These are phyloP conservation scores for Pueraria montana DNA, from an alignment of 306 rosid genomes.

Conservation along the genomic window DNA sequence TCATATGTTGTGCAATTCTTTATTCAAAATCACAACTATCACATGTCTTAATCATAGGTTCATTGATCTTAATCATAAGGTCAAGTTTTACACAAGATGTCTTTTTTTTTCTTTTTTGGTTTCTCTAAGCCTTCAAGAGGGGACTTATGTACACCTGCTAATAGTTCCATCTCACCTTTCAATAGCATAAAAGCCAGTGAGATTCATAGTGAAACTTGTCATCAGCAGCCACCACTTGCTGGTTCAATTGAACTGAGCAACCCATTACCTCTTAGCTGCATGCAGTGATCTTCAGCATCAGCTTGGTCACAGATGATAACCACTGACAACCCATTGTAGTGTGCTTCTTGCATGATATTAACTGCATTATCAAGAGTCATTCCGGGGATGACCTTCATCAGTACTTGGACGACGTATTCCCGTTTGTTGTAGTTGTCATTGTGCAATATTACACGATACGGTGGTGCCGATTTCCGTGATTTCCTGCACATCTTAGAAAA, in stretches of 20 bases:
- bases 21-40: constrained; percentile 55
- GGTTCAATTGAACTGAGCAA: constrained; percentile 91
- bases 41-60: constrained; percentile 33
- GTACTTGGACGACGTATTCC: constrained; percentile 91
- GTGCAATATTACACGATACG: constrained; percentile 83
- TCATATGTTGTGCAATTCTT: constrained; percentile 46
- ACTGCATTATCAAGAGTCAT: constrained; percentile 91
- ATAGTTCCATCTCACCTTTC: constrained; percentile 34
- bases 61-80: constrained; percentile 13
- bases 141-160: constrained; percentile 54
- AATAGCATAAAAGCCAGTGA: constrained; percentile 16
- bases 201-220: constrained; percentile 3
- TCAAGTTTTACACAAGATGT: constrained; percentile 33
- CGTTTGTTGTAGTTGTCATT: constrained; percentile 85
- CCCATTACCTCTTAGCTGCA: constrained; percentile 92
- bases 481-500: constrained; percentile 69
- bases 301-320: constrained; percentile 89
- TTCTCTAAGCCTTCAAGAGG: constrained; percentile 34
- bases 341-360: constrained; percentile 95
- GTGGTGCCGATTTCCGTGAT: constrained; percentile 72
- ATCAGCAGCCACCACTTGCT: constrained; percentile 76
- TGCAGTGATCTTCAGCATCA: constrained; percentile 94
- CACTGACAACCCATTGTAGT: constrained; percentile 82
- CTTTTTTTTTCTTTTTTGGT: background rate
- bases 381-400: constrained; percentile 94